Evolutionary conservation across 768 basidiomycete genomes (phyloP), one percentile per base, ranked within the genome.

Genomic region (Lanmaoa pseudosensibilis): DNA sequence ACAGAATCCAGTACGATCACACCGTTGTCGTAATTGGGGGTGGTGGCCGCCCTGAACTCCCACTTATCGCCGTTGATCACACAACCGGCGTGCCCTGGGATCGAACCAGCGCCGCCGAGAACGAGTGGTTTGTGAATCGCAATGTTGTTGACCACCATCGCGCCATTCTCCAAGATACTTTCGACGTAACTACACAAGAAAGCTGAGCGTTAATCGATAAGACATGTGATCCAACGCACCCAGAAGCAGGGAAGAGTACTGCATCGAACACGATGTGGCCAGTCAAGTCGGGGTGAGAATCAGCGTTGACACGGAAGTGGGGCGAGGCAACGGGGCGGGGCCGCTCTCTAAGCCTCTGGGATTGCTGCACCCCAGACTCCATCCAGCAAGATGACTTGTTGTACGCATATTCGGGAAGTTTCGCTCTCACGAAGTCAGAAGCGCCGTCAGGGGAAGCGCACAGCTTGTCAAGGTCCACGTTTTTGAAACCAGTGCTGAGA

Each of bases 171-270:
- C 25, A 73, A 47, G 32, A 69, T 70, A 38, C 68, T 66, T 53
- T 70, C 69, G 21, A 68, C 37, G 21, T 70, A 70, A 2, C 69
- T 70, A 19, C 0, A 0, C 18, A 23, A 39, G 7, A 59, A 37
- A 0, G n/a, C 50, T 65, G 30, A 60, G 41, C 3, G 8, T 27
- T 6, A 37, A 47, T 37, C 16, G 5, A 37, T 40, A 21, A 36
- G 47, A 19, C 3, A 55, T 36, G 25, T 7, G 11, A 30, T 52
- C 72, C 69, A 2, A 76, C 59, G 47, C 64, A 80, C 19, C 77
- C 80, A 18, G 78, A 72, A 15, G 77, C 78, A 10, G 80, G 78
- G 74, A 79, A 75, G 25, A 80, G 78, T 0, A 77, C 70, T 21
- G 79, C 77, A 1, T 75, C 75, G 27, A 73, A 71, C 38, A 81